A percentile compares a stretch with the other conserved stretches of the same genome.
Evolutionary conservation across 305 asterid genomes (phyloP).

Genomic region (Fraxinus nigra): DNA sequence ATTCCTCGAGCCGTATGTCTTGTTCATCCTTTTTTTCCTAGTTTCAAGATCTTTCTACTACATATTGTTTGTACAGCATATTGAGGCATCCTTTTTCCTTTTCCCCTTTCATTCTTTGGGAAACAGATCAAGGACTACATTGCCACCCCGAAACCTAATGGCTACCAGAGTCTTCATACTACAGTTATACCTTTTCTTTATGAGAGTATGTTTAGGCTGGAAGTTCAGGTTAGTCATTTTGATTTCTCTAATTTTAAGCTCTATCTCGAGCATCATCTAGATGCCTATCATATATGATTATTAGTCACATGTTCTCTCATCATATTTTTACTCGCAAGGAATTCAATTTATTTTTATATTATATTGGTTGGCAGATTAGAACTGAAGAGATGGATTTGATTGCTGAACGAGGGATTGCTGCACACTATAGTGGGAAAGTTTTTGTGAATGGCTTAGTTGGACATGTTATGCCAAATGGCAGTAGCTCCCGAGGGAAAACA

Average conservation of each 20-base stretch:
- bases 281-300: not conserved
- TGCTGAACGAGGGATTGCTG: constrained; percentile 92
- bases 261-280: constrained; percentile 4
- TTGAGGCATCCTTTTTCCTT: not conserved
- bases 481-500: constrained; percentile 58
- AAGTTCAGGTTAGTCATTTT: constrained; percentile 69
- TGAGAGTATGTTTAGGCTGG: constrained; percentile 87
- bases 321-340: not conserved
- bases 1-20: constrained; percentile 83
- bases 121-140: constrained; percentile 63
- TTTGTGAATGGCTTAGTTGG: constrained; percentile 80
- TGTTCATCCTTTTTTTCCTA: constrained; percentile 13
- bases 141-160: constrained; percentile 94
- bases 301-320: not conserved
- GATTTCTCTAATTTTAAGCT: not conserved
- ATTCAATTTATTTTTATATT: not conserved
- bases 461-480: constrained; percentile 50
- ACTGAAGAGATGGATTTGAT: constrained; percentile 96
- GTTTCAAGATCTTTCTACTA: not conserved
- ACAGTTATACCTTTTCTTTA: constrained; percentile 93
- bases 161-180: constrained; percentile 95
- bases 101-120: constrained; percentile 7
- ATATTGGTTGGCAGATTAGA: constrained; percentile 56
- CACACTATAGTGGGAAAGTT: constrained; percentile 86
- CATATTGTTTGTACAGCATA: constrained; percentile 15